phyloP scores from a whole-genome alignment of 305 asterid genomes.

The Fraxinus platypoda region DNA sequence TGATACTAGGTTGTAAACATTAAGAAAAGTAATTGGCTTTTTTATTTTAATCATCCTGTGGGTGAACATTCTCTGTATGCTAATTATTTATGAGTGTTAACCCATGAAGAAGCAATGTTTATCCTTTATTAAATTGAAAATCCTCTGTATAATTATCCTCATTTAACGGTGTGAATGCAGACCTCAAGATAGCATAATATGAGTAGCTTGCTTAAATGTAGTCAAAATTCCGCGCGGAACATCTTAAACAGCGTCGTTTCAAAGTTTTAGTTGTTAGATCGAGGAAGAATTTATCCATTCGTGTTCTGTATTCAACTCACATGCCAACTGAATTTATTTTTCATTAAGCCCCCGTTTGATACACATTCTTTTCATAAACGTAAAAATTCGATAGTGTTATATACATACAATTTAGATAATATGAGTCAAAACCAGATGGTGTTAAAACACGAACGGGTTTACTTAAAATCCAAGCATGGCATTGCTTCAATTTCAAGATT shows the following conservation, averaged over 20 bases:
- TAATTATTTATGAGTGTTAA: conserved; percentile 33
- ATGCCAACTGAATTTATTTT: background rate
- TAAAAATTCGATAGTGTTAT: conserved; percentile 19
- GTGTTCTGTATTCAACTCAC: background rate
- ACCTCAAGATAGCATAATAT: conserved; percentile 11
- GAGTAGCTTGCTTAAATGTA: conserved; percentile 6
- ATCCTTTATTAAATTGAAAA: conserved; percentile 1
- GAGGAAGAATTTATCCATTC: background rate
- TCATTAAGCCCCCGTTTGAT: background rate
- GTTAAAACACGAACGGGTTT: conserved; percentile 15
- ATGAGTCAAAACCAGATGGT: conserved; percentile 28
- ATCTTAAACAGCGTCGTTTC: background rate
- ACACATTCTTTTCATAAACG: background rate
- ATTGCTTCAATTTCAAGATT: conserved; percentile 21
- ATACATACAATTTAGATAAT: conserved; percentile 4
- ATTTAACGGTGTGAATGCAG: conserved; percentile 19
- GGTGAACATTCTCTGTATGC: conserved; percentile 38
- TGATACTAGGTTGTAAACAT: conserved; percentile 42
- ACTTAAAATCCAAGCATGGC: conserved; percentile 14
- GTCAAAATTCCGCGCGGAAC: conserved; percentile 19
- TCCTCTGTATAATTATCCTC: background rate
- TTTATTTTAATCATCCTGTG: conserved; percentile 16
- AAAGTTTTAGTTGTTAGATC: background rate
- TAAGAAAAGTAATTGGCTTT: conserved; percentile 31
- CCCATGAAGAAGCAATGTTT: conserved; percentile 21